Base-by-base conservation (phyloP, 2,329 filamentous ascomycete species). In the Phoma herbarum region DNA sequence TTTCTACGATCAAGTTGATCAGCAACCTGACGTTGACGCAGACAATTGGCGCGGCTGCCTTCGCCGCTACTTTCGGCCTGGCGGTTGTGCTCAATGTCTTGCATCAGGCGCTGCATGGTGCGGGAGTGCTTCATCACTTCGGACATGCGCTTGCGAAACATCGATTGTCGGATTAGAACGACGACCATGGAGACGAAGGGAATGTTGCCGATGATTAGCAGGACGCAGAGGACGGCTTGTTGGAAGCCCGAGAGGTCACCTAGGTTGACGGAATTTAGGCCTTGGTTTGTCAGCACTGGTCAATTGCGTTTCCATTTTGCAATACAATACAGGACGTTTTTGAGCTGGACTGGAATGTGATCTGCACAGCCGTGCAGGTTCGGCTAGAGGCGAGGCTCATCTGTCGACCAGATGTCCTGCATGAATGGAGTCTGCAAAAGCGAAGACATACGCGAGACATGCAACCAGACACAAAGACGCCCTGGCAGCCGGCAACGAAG, bases 191-290 rank as follows among this genome's bases (percentile, higher is more conserved):
- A 72, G 1, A 73, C 70, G 25, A 73, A 73, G 1, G 66, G 65
- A n/a, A 73, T 70, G 37, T 68, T 74, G 22, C 71, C 71, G 28
- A 74, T 58, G n/a, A 72, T 58, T 22, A 73, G 62, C 8, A 74
- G 44, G 4, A 72, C 42, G 25, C 65, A 70, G 16, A 73, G 60
- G 1, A 69, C 64, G 9, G 68, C 69, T 57, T 73, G 69, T 42
- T 74, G 71, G 29, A 72, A 73, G 2, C 59, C 63, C 4, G 68
- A 66, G 6, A 73, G 50, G 26, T 64, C 59, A 26, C 69, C 64
- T 14, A 74, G 46, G 18, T 74, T 57, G 7, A 74, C 70, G 0
- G 67, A 42, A 43, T 72, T 73, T 2, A 74, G 63, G 1, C 71
- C 70, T 74, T 22, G 5, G 41, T 26, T 16, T 14, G 45, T 58